phyloP scores from a whole-genome alignment of 2,329 filamentous ascomycete genomes.

The Penicillium capsulatum region DNA sequence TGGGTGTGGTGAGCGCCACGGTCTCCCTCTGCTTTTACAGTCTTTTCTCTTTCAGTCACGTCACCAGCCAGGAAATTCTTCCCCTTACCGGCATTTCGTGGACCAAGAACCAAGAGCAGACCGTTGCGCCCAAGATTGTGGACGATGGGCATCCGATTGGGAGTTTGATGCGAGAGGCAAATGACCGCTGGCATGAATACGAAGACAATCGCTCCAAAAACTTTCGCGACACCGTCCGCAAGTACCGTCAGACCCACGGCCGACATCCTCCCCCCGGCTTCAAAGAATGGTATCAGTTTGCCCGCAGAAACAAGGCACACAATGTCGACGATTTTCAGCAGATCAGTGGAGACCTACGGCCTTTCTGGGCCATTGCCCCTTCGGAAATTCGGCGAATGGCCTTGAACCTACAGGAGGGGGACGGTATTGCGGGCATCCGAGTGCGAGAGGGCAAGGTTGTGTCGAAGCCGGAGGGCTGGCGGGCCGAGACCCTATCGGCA shows the following conservation, averaged over 20 bases:
- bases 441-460: slow-evolving; percentile 34
- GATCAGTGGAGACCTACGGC: slow-evolving; percentile 36
- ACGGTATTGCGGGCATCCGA: slow-evolving; percentile 31
- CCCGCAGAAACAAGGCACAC: slow-evolving; percentile 33
- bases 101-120: slow-evolving; percentile 3
- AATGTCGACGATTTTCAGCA: slow-evolving; percentile 40
- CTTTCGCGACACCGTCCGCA: slow-evolving; percentile 38
- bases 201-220: slow-evolving; percentile 31
- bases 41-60: slow-evolving; percentile 8
- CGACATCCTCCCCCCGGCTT: slow-evolving; percentile 34
- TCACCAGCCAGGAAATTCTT: slow-evolving; percentile 9
- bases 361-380: slow-evolving; percentile 37
- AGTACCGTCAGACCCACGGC: slow-evolving; percentile 37
- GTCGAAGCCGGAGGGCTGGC: slow-evolving; percentile 40
- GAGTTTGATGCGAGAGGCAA: slow-evolving; percentile 33
- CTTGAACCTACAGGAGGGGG: slow-evolving; percentile 30
- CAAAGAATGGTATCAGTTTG: slow-evolving; percentile 40
- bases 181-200: slow-evolving; percentile 31
- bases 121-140: slow-evolving; percentile 8
- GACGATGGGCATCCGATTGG: slow-evolving; percentile 30
- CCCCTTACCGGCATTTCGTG: slow-evolving; percentile 5
- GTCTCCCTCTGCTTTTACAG: no score
- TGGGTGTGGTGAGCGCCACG: no score
- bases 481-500: slow-evolving; percentile 39
- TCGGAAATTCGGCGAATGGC: slow-evolving; percentile 30